Evolutionary conservation across 2,329 filamentous ascomycete species (phyloP).

Genomic region (Hymenoscyphus fraxineus): DNA sequence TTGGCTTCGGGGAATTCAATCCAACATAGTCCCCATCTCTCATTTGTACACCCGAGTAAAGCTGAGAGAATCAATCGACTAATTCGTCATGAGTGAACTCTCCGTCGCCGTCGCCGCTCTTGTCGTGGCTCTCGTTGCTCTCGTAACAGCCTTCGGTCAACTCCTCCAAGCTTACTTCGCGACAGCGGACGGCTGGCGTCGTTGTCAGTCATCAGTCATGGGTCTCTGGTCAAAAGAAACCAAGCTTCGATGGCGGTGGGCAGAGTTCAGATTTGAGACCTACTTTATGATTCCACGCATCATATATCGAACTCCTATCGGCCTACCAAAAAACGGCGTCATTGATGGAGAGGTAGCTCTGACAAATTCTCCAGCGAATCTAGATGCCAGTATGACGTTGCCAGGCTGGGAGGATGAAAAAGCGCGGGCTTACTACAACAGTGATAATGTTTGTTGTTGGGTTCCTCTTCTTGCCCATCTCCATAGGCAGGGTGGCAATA

Average conservation of each 20-base stretch:
- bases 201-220: constrained; percentile 32
- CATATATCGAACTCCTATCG: constrained; percentile 1
- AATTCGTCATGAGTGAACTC: constrained; percentile 1
- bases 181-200: constrained; percentile 32
- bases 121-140: constrained; percentile 29
- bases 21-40: not conserved
- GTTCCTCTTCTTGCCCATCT: constrained; percentile 18
- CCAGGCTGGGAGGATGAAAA: constrained; percentile 8
- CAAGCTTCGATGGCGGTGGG: constrained; percentile 22
- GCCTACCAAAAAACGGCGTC: not conserved
- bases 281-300: constrained; percentile 6
- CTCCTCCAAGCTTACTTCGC: constrained; percentile 31
- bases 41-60: too few relatives aligned
- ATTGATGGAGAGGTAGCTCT: constrained; percentile 3
- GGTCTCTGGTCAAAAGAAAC: constrained; percentile 29
- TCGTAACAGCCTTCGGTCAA: constrained; percentile 29
- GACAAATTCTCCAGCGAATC: constrained; percentile 9
- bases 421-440: constrained; percentile 12
- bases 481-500: constrained; percentile 14
- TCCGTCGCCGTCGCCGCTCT: constrained; percentile 27
- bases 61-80: not conserved
- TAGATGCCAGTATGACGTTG: constrained; percentile 16
- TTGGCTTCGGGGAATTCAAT: not conserved
- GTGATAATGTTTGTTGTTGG: constrained; percentile 22
- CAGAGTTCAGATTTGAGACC: constrained; percentile 27